Conservation (phyloP, 768 basidiomycete species). For the Lentinula aciculospora region DNA sequence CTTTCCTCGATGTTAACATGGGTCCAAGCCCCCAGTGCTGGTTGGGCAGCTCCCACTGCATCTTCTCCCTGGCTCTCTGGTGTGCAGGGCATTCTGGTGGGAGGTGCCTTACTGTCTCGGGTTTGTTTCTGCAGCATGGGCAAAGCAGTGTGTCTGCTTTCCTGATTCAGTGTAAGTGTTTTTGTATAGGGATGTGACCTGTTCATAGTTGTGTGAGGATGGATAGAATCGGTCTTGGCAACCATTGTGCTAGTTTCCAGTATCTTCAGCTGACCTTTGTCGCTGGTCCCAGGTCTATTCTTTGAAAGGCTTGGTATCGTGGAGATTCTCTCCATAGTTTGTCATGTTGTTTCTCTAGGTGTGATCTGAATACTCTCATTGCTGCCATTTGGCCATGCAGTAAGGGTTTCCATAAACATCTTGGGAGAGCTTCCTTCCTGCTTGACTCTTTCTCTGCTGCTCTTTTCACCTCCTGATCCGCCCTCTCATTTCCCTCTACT, state of each 20-base stretch:
- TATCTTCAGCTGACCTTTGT: neutral
- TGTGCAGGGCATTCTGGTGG: no score
- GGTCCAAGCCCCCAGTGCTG: no score
- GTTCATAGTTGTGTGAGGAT: slow-evolving; percentile 24
- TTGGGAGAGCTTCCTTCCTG: no score
- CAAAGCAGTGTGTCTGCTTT: slow-evolving; percentile 13
- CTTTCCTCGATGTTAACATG: neutral
- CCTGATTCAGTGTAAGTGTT: slow-evolving; percentile 19
- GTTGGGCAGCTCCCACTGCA: no score
- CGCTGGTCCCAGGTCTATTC: no score
- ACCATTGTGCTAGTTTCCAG: neutral
- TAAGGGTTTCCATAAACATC: neutral
- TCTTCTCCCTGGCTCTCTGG: no score
- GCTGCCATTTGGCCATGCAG: slow-evolving; percentile 6
- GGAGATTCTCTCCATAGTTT: slow-evolving; percentile 4
- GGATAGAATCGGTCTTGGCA: slow-evolving; percentile 12
- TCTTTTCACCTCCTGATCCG: no score
- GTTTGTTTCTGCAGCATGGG: no score
- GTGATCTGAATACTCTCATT: neutral
- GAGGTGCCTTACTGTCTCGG: no score
- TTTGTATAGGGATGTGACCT: slow-evolving; percentile 21
- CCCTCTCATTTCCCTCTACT: no score
- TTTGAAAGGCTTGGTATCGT: neutral
- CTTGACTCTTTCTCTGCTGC: no score
- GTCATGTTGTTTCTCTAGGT: neutral